phyloP scores from a whole-genome alignment of 2,329 filamentous ascomycete species.

The Colletotrichum ledebouriae region DNA sequence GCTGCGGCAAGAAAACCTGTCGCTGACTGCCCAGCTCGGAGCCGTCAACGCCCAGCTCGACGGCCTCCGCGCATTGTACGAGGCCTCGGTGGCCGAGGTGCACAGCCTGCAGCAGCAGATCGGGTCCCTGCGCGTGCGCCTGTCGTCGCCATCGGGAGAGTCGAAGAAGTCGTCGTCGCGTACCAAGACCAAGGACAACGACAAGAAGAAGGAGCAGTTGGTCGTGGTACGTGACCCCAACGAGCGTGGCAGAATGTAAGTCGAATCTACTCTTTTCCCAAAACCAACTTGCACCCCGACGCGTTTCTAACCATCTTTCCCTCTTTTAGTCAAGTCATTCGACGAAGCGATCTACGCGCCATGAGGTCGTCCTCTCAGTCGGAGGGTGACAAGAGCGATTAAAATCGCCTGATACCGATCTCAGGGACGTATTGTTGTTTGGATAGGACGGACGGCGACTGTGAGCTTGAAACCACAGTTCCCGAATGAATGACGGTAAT shows the following conservation, averaged over 20 bases:
- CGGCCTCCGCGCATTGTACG: conserved; percentile 34
- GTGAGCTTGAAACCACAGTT: background rate
- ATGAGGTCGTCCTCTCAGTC: conserved; percentile 38
- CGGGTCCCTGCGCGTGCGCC: conserved; percentile 29
- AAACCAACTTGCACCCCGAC: background rate
- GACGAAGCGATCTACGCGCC: conserved; percentile 39
- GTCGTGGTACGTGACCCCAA: conserved; percentile 42
- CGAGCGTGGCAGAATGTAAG: conserved; percentile 43
- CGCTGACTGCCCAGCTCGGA: conserved; percentile 35
- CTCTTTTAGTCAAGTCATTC: conserved; percentile 37
- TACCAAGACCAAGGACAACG: conserved; percentile 37
- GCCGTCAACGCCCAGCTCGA: conserved; percentile 41
- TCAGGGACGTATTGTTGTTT: no score
- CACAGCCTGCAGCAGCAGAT: conserved; percentile 39
- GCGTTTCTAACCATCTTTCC: conserved; percentile 20
- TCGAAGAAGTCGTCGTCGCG: conserved; percentile 33
- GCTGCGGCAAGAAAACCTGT: conserved; percentile 39
- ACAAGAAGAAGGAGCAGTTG: conserved; percentile 43
- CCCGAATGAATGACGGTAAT: background rate
- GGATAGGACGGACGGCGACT: no score
- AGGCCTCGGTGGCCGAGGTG: conserved; percentile 37
- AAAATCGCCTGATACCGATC: background rate
- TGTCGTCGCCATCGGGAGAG: conserved; percentile 37
- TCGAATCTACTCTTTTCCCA: background rate
- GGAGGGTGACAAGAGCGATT: conserved; percentile 40